phyloP scores from a whole-genome alignment of 148 eudicot genomes.

The Fagopyrum homotropicum region DNA sequence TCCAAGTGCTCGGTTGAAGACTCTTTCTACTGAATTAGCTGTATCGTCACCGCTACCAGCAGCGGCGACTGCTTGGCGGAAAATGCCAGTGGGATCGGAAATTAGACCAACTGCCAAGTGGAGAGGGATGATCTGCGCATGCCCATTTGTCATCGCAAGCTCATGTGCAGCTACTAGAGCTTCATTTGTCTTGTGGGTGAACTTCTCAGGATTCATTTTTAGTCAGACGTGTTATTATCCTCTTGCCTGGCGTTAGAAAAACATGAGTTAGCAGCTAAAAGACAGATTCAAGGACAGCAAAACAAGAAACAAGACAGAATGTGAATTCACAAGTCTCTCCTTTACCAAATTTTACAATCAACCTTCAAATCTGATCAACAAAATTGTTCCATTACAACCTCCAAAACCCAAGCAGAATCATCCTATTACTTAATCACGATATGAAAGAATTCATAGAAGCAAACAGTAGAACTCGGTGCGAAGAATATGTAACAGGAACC shows the following conservation, averaged over 20 bases:
- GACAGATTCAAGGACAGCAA: neutral
- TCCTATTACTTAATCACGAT: neutral
- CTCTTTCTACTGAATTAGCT: slow-evolving; percentile 49
- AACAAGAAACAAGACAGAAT: neutral
- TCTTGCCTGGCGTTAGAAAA: neutral
- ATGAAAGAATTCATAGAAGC: neutral
- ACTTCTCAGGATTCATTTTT: slow-evolving; percentile 73
- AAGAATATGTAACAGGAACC: neutral
- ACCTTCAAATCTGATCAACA: neutral
- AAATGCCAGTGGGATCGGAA: slow-evolving; percentile 46
- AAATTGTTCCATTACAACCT: neutral
- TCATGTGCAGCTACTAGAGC: slow-evolving; percentile 58
- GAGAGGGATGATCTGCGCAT: slow-evolving; percentile 67
- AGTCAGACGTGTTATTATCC: neutral
- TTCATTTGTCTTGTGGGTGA: slow-evolving; percentile 74
- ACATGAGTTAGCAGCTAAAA: neutral
- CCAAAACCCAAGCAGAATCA: neutral
- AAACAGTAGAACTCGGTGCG: neutral
- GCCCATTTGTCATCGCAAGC: slow-evolving; percentile 51
- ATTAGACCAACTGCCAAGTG: slow-evolving; percentile 50
- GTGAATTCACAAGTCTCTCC: too few species aligned
- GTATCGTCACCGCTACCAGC: slow-evolving; percentile 53
- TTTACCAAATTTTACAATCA: neutral
- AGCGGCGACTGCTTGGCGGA: slow-evolving; percentile 51
- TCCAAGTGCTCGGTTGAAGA: slow-evolving; percentile 51